These are phyloP conservation scores for Metschnikowia lunata DNA, from an alignment of 805 yeast genomes.

Conservation along the genomic window DNA sequence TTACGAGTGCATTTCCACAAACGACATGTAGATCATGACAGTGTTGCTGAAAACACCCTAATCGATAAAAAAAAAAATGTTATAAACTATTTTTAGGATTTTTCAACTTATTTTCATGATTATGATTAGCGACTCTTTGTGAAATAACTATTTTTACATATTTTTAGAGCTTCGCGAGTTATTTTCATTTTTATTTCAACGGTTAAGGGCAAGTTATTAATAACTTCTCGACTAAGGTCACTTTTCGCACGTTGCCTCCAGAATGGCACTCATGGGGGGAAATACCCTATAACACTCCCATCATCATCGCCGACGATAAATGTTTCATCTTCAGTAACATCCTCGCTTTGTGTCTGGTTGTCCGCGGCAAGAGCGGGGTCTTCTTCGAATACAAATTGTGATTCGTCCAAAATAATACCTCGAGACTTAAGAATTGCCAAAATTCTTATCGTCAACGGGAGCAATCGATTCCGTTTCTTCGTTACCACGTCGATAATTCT, in stretches of 20 bases:
- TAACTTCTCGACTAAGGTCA: neutral
- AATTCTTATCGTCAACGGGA: neutral
- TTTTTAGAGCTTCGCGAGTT: no score
- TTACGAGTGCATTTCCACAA: no score
- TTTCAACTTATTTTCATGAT: no score
- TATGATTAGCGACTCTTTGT: no score
- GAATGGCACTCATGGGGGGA: no score
- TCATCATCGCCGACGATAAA: neutral
- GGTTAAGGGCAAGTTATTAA: neutral
- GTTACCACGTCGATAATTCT: neutral
- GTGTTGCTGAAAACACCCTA: no score
- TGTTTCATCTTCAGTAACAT: neutral
- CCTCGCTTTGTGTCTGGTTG: neutral
- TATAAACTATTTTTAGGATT: no score
- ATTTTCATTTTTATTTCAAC: no score
- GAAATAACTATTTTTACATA: no score
- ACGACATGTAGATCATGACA: no score
- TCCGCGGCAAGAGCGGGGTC: neutral
- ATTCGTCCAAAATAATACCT: neutral
- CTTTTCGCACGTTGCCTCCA: no score
- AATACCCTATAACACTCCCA: neutral
- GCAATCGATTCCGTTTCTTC: neutral
- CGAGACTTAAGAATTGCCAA: neutral
- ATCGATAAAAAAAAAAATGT: no score
- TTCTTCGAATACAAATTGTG: neutral